These are phyloP conservation scores for Phylloporus gajari DNA, from an alignment of 1,284 basidiomycete species.

Conservation along the genomic window DNA sequence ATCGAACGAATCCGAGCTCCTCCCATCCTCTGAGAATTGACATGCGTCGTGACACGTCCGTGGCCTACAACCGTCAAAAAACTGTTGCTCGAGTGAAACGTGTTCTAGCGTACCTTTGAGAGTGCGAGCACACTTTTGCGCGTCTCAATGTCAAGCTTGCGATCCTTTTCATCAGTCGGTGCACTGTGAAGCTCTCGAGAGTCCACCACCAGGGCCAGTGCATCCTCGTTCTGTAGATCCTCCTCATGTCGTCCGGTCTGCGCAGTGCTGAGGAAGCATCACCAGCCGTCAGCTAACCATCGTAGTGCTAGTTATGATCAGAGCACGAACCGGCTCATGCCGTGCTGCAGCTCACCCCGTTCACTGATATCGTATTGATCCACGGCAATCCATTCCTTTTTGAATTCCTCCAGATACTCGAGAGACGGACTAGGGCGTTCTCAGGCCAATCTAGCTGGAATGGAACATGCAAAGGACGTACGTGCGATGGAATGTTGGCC, in stretches of 20 bases:
- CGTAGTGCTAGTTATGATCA: background rate
- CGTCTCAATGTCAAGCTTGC: background rate
- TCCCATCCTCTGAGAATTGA: slow-evolving; percentile 20
- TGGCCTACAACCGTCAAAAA: background rate
- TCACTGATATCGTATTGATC: slow-evolving; percentile 19
- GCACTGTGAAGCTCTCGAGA: background rate
- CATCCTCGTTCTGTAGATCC: background rate
- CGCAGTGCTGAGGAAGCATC: slow-evolving; percentile 15
- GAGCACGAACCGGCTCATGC: slow-evolving; percentile 26
- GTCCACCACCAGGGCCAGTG: background rate
- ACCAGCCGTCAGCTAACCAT: slow-evolving; percentile 5
- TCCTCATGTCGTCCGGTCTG: too few relatives aligned
- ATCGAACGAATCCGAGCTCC: slow-evolving; percentile 1
- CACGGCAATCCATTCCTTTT: background rate
- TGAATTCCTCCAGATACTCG: slow-evolving; percentile 15
- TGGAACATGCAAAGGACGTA: background rate
- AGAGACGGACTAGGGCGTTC: slow-evolving; percentile 13
- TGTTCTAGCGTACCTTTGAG: slow-evolving; percentile 22
- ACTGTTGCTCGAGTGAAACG: background rate
- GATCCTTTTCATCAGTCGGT: background rate
- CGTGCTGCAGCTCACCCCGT: slow-evolving; percentile 1
- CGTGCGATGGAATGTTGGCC: background rate
- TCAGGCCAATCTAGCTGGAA: too few relatives aligned
- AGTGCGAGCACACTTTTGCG: background rate
- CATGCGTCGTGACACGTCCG: background rate